phyloP scores from a whole-genome alignment of 2,329 filamentous ascomycete genomes.

The Aspergillus novoparasiticus region DNA sequence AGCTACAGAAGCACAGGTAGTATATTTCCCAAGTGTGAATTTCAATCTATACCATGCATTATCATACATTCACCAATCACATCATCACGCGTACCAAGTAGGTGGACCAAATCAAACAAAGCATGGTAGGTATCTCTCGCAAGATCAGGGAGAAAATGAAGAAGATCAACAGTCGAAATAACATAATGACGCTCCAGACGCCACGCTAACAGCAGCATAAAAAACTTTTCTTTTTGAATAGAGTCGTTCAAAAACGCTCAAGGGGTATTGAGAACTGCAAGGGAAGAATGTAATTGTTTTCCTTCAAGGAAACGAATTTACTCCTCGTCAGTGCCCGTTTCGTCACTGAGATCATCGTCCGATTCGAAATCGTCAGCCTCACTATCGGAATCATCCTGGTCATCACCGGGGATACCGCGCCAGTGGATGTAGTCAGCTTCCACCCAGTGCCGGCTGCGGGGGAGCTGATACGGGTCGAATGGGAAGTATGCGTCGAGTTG shows the following conservation, averaged over 20 bases:
- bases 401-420: conserved; percentile 71
- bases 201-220: conserved; percentile 25
- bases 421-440: conserved; percentile 81
- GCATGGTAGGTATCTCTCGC: conserved; percentile 1
- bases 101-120: conserved; percentile 5
- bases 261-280: conserved; percentile 1
- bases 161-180: conserved; percentile 5
- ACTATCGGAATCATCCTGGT: conserved; percentile 53
- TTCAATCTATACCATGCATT: conserved; percentile 3
- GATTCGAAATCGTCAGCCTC: conserved; percentile 34
- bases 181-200: conserved; percentile 19
- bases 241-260: not conserved
- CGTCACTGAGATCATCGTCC: conserved; percentile 43
- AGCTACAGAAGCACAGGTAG: not conserved
- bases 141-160: conserved; percentile 2
- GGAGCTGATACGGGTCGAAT: conserved; percentile 93
- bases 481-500: conserved; percentile 95
- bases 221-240: not conserved
- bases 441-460: conserved; percentile 84
- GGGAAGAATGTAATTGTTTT: not conserved
- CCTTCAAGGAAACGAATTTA: conserved; percentile 9
- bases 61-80: not conserved
- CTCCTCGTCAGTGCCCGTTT: conserved; percentile 49
- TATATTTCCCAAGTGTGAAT: not conserved
- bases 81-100: conserved; percentile 6